Conservation (phyloP, 306 rosid genomes). For the Fragaria ananassa region DNA sequence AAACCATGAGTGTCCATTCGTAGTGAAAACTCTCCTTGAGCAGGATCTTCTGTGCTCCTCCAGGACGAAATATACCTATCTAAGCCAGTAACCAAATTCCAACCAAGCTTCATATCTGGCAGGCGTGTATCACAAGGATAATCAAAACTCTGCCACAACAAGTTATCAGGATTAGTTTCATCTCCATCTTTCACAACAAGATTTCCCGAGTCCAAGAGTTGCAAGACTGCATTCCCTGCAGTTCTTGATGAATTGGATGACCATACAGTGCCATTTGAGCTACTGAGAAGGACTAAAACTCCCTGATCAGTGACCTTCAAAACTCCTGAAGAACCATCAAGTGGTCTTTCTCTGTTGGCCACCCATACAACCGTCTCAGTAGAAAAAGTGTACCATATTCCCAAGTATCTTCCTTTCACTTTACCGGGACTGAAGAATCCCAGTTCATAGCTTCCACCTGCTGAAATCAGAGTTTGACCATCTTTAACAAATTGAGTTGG, state of each 20-base stretch:
- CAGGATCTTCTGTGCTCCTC: constrained; percentile 48
- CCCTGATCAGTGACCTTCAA: constrained; percentile 16
- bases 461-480: neutral
- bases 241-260: constrained; percentile 30
- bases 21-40: constrained; percentile 36
- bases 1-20: neutral
- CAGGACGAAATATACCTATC: constrained; percentile 31
- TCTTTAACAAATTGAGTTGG: neutral
- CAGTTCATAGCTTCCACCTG: neutral
- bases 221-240: constrained; percentile 8
- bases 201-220: constrained; percentile 34
- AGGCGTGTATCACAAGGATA: constrained; percentile 21
- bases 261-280: constrained; percentile 27
- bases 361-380: constrained; percentile 17
- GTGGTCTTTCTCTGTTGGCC: constrained; percentile 25
- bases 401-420: constrained; percentile 13
- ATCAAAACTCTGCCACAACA: constrained; percentile 44
- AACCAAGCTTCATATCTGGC: constrained; percentile 29
- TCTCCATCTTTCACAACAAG: constrained; percentile 32
- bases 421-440: constrained; percentile 23
- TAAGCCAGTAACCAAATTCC: constrained; percentile 31
- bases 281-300: constrained; percentile 23
- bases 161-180: neutral
- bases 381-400: constrained; percentile 9
- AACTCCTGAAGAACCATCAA: constrained; percentile 10